These are phyloP conservation scores for Ambispora gerdemannii DNA, from an alignment of 192 early-diverging fungal species.

Conservation along the genomic window DNA sequence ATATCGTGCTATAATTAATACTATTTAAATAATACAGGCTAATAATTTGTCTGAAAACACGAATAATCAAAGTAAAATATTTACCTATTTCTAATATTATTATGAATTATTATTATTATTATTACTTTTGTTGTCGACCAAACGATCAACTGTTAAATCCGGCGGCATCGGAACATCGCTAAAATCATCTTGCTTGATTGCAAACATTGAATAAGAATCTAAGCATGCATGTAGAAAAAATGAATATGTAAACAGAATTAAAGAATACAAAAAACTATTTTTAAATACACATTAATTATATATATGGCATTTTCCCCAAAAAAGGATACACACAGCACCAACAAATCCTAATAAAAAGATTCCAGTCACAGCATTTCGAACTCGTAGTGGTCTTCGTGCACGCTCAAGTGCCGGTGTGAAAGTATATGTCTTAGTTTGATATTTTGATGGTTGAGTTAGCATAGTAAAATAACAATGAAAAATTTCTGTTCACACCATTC, in stretches of 20 bases:
- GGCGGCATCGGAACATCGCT: constrained; percentile 69
- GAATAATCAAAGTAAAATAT: too few relatives aligned
- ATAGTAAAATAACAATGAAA: too few relatives aligned
- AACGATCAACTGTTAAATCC: too few relatives aligned
- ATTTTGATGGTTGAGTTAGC: constrained; percentile 18
- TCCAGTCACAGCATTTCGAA: constrained; percentile 50
- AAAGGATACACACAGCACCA: constrained; percentile 49
- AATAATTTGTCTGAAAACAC: too few relatives aligned
- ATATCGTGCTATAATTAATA: too few relatives aligned
- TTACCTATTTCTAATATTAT: too few relatives aligned
- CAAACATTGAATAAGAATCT: constrained; percentile 72
- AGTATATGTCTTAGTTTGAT: constrained; percentile 39
- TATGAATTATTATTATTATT: too few relatives aligned
- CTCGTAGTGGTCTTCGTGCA: constrained; percentile 48
- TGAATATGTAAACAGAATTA: not conserved
- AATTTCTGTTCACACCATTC: too few relatives aligned
- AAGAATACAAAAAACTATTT: not conserved
- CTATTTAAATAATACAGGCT: too few relatives aligned
- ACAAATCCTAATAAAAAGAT: constrained; percentile 49
- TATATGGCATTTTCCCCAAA: not conserved
- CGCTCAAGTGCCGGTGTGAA: constrained; percentile 56
- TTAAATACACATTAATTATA: not conserved
- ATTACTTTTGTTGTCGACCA: too few relatives aligned
- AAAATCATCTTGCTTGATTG: constrained; percentile 75
- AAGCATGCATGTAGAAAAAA: constrained; percentile 10